Conservation (phyloP, 2,329 filamentous ascomycete genomes). For the Onygenales sp. region DNA sequence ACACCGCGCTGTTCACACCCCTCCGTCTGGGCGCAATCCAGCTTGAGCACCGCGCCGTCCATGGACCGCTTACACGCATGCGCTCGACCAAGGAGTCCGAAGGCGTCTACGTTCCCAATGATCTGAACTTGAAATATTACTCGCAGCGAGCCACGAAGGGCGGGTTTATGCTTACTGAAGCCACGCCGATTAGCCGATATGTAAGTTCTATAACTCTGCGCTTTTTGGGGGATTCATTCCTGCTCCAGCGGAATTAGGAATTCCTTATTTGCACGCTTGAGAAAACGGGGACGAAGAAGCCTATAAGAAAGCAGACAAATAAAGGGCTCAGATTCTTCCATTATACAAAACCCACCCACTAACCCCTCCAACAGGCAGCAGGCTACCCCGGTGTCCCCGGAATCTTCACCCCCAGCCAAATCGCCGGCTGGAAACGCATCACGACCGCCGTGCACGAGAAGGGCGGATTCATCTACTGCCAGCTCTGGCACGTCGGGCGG, state of each 20-base stretch:
- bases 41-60: constrained; percentile 40
- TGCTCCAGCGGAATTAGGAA: too few species aligned
- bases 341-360: background rate
- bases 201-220: background rate
- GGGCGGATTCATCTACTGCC: constrained; percentile 50
- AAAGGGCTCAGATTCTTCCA: background rate
- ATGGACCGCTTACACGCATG: constrained; percentile 51
- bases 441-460: constrained; percentile 55
- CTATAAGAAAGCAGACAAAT: background rate
- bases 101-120: constrained; percentile 40
- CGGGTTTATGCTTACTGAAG: constrained; percentile 51
- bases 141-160: constrained; percentile 42
- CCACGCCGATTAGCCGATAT: constrained; percentile 35
- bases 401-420: constrained; percentile 47
- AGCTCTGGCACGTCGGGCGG: constrained; percentile 55
- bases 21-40: constrained; percentile 27
- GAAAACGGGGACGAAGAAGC: background rate
- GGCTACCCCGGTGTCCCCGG: constrained; percentile 47
- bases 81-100: constrained; percentile 27
- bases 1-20: background rate
- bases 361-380: constrained; percentile 32
- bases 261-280: background rate
- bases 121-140: constrained; percentile 44
- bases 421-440: constrained; percentile 51
- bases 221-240: too few species aligned